Evolutionary conservation across 768 basidiomycete genomes (phyloP), one percentile per base, ranked within the genome.

Genomic region (Lentinus brumalis): DNA sequence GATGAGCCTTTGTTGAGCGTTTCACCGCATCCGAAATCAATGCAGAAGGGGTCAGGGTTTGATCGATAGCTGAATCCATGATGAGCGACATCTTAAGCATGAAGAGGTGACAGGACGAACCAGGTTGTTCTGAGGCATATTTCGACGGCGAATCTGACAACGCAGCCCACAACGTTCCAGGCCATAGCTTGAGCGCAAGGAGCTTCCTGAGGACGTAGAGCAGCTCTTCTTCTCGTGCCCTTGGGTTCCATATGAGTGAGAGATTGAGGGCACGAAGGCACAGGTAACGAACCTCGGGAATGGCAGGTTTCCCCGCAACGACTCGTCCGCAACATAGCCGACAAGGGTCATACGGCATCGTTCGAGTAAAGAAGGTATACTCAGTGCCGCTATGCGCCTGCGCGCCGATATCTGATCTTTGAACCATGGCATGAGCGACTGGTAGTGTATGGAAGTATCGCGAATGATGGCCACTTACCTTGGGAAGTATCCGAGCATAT

Each of bases 151-250:
- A 67, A n/a, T 84, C 81, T 1, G 90, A 89, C 7, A 87, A 69
- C 0, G 89, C 86, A 0, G 90, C 89, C 88, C 88, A 91, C 8
- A 94, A 73, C 2, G 86, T 86, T 2, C 91, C 91, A 12, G 86
- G 78, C 85, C 86, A 91, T 10, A 97, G 74, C n/a, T 80, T 79
- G 21, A 95, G 76, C 39, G 83, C 81, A 12, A 85, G 77, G n/a
- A 98, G 76, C 62, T 92, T 91, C 44, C 84, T 84, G 12, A 98
- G 75, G 30, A 94, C 83, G 69, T 95, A 96, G 1, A 96, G 71
- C 14, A 98, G 70, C 67, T 98, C 96, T 66, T 96, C 94, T 73
- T 98, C 94, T 29, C 93, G 83, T 0, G 86, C 84, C 56, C 95
- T 95, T 59, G 4, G 26, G 21, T 44, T 0, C 35, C 59, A 41